Evolutionary conservation across 495 filamentous ascomycete genomes (phyloP), one percentile per base, ranked within the genome.

Genomic region (Hypomontagnella submonticulosa): DNA sequence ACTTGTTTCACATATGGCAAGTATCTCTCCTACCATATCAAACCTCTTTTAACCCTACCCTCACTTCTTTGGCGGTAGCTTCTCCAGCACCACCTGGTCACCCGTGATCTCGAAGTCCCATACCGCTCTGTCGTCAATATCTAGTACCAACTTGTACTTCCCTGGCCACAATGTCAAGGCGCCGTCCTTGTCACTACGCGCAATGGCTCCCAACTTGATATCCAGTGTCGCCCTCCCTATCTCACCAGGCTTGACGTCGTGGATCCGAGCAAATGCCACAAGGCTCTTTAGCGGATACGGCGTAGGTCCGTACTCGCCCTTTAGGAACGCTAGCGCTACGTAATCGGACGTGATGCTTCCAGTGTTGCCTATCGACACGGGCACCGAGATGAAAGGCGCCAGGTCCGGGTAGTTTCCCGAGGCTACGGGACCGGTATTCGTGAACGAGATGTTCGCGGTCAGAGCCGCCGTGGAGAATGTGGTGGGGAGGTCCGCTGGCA

Each of bases 241-340:
- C 6, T 70, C 53, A 0, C 78, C 78, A 0, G 80, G 70, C 19
- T 78, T 55, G 50, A 90, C 70, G 6, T 66, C 69, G 16, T 77
- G 74, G 9, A 88, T 66, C 7, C 87, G 77, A 9, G 82, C 78
- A 57, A 85, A 90, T 0, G 79, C 81, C 4, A 84, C 84, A 0
- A 89, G 74, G 68, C 79, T 81, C 66, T 88, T 88, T 32, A 80
- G 82, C 1, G 87, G 87, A 48, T 84, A 79, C 0, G 87, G 87
- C 37, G 63, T 63, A 1, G 85, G 87, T 0, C 87, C 87, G 41
- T 78, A 77, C 7, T 76, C 78, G 4, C 81, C 84, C 51, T 83
- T 80, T 7, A 79, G 70, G 65, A 85, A 89, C 0, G 75, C 73
- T 43, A 89, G 78, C 8, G 75, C 77, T 1, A 83, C 81, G 55